Base-by-base conservation (phyloP, 352 stramenopile genomes). In the Globisporangium uncinulatum region DNA sequence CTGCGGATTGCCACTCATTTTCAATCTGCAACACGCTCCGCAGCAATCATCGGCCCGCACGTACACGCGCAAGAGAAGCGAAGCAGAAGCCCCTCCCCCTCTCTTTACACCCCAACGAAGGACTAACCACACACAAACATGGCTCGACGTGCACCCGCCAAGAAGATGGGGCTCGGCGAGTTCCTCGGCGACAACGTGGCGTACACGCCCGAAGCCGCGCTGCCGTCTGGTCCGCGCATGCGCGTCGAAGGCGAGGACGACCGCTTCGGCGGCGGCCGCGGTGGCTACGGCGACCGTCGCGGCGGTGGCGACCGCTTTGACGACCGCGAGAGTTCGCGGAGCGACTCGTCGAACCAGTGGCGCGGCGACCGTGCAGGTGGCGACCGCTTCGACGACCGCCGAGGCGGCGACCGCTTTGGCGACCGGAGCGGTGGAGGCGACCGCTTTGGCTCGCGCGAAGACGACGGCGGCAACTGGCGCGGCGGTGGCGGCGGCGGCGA, bases 151-250 rank as follows among this genome's bases (percentile, higher is more conserved):
- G 45, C 32, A 36, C 44, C 49, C 20, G 75, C 65, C 52, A 84
- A 88, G 67, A 87, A 88, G 59, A 87, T 90, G 65, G 70, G 70
- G 51, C 70, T 90, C 36, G 75, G 79, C 53, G 77, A 87, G 69
- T 90, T 87, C 71, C 71, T 90, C 10, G 79, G 79, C 41, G 76
- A 87, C 71, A 63, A 83, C 51, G 69, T 69, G n/a, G 69, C 74
- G 21, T 87, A 86, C 57, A 89, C 81, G 53, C 74, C 76, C 0
- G 76, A 85, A 34, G 75, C 75, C 21, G 56, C 77, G 54, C 62
- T 90, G 32, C 79, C 79, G 13, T 87, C 79, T 7, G 79, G 73
- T 11, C 79, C 79, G 1, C 79, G 76, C 31, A 52, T 60, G 45
- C 56, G 66, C 36, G 63, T 71, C 5, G 76, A 86, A 29, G 69